phyloP scores from a whole-genome alignment of 495 filamentous ascomycete genomes.

The Chaetomium fimeti region DNA sequence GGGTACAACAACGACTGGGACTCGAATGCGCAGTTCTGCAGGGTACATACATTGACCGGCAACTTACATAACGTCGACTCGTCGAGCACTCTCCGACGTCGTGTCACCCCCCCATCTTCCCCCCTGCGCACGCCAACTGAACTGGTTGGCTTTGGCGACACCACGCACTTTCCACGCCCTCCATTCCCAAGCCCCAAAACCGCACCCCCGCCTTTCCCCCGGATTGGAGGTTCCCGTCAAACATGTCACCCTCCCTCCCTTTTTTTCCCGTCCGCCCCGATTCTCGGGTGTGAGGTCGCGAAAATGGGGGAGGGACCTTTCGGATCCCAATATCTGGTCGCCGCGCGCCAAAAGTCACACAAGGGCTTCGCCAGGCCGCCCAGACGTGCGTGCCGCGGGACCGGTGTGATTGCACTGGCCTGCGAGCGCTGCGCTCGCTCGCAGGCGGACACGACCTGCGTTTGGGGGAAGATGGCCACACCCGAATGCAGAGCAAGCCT shows the following conservation, averaged over 20 bases:
- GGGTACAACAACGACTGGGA: background rate
- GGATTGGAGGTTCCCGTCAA: background rate
- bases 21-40: background rate
- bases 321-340: background rate
- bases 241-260: too few species aligned
- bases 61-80: background rate
- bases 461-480: background rate
- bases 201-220: background rate
- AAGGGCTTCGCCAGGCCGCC: background rate
- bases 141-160: background rate
- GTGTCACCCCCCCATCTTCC: background rate
- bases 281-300: background rate
- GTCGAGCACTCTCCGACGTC: background rate
- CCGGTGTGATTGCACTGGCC: constrained; percentile 11
- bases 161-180: background rate
- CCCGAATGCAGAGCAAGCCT: background rate
- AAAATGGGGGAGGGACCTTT: background rate
- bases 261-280: constrained; percentile 1
- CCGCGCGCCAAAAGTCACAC: background rate
- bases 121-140: background rate
- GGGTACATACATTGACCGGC: background rate
- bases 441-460: too few species aligned
- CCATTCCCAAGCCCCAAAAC: background rate
- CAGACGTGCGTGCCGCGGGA: too few species aligned
- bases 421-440: background rate